A percentile compares a stretch with the other conserved stretches of the same genome.
Evolutionary conservation across 1,284 basidiomycete species (phyloP).

Genomic region (Spongispora temasekensis): DNA sequence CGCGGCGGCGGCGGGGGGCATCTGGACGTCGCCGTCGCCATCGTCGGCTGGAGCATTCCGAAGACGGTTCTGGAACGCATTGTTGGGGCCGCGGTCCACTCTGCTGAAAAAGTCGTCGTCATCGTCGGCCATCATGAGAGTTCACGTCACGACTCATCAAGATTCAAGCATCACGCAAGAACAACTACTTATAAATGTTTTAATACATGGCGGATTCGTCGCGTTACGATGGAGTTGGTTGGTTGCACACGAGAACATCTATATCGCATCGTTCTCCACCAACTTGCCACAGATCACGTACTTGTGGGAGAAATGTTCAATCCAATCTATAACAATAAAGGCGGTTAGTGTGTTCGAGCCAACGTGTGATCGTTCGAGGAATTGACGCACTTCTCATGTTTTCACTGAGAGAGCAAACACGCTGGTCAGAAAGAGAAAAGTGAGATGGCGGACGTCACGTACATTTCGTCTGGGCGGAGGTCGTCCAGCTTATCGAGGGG

Average conservation of each 20-base stretch:
- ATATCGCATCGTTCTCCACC: slow-evolving; percentile 67
- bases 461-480: slow-evolving; percentile 83
- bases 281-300: slow-evolving; percentile 85
- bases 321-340: slow-evolving; percentile 67
- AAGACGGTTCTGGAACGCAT: slow-evolving; percentile 31
- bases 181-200: no score
- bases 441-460: slow-evolving; percentile 33
- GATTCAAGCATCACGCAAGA: no score
- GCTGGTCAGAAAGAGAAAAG: neutral
- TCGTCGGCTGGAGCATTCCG: slow-evolving; percentile 27
- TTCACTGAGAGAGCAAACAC: slow-evolving; percentile 52
- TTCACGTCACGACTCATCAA: neutral
- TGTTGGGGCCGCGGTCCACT: slow-evolving; percentile 16
- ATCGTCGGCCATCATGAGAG: slow-evolving; percentile 29
- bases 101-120: slow-evolving; percentile 32
- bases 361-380: neutral
- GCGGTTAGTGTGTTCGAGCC: slow-evolving; percentile 1
- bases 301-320: slow-evolving; percentile 87
- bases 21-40: slow-evolving; percentile 13
- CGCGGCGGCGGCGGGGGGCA: slow-evolving; percentile 9
- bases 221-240: no score
- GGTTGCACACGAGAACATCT: slow-evolving; percentile 1
- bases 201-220: no score
- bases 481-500: slow-evolving; percentile 84
- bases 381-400: slow-evolving; percentile 84